Percentiles rank a stretch among this genome's conserved stretches.
These are phyloP conservation scores for Debaryomyces maramus DNA, from an alignment of 805 yeast species.

Conservation along the genomic window DNA sequence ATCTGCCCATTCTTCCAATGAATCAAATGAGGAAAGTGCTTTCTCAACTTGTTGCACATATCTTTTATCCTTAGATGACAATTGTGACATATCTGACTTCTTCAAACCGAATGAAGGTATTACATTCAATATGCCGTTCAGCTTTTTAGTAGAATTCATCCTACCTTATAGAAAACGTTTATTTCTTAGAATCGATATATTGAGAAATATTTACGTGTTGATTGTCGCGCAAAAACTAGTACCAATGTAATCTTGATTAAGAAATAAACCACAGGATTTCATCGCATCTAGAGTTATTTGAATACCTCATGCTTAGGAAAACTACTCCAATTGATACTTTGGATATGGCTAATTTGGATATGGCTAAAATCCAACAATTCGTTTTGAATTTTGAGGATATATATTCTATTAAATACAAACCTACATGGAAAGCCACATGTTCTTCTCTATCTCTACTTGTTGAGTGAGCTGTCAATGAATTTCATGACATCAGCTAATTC, in stretches of 20 bases:
- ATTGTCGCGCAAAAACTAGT: slow-evolving; percentile 1
- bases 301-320: too few relatives aligned
- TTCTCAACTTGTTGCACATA: slow-evolving; percentile 67
- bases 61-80: slow-evolving; percentile 62
- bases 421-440: too few relatives aligned
- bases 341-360: too few relatives aligned
- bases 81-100: slow-evolving; percentile 9
- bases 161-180: too few relatives aligned
- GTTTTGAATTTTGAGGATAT: too few relatives aligned
- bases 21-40: slow-evolving; percentile 72
- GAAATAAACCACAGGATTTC: too few relatives aligned
- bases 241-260: too few relatives aligned
- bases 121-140: slow-evolving; percentile 4
- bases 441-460: background rate
- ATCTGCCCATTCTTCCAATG: slow-evolving; percentile 97
- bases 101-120: slow-evolving; percentile 9
- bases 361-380: too few relatives aligned
- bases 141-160: slow-evolving; percentile 5
- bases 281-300: too few relatives aligned
- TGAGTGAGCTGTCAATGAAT: slow-evolving; percentile 25
- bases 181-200: too few relatives aligned
- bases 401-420: too few relatives aligned
- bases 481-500: slow-evolving; percentile 58
- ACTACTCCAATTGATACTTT: too few relatives aligned
- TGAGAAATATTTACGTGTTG: background rate